phyloP scores from a whole-genome alignment of 1,284 basidiomycete species.

The Cutaneotrichosporon sp. region DNA sequence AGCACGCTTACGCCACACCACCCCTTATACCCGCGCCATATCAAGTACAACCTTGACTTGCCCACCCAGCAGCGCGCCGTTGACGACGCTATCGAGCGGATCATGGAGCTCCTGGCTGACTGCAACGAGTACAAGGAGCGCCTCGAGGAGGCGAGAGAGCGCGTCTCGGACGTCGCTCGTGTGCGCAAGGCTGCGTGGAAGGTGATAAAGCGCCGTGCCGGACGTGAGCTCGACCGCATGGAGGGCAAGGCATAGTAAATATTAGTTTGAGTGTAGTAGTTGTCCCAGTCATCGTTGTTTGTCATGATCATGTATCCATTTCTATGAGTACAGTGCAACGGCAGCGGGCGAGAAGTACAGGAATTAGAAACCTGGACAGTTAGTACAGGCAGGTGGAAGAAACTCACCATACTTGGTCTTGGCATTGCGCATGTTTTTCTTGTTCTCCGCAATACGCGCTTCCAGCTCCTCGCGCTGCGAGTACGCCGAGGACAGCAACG shows the following conservation, averaged over 20 bases:
- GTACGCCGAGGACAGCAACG: constrained; percentile 41
- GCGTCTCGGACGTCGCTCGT: constrained; percentile 51
- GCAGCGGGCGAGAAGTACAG: too few relatives aligned
- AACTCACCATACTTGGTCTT: constrained; percentile 40
- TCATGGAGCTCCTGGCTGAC: constrained; percentile 51
- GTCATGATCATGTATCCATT: neutral
- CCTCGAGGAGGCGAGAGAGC: constrained; percentile 51
- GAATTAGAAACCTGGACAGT: constrained; percentile 1
- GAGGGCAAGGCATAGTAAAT: constrained; percentile 12
- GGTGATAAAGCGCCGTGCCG: constrained; percentile 47
- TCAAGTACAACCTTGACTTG: constrained; percentile 44
- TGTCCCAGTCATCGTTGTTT: neutral
- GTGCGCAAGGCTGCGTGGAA: constrained; percentile 51
- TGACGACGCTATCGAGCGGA: constrained; percentile 46
- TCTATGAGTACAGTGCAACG: too few relatives aligned
- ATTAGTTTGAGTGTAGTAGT: neutral
- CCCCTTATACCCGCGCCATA: constrained; percentile 25
- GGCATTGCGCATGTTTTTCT: constrained; percentile 43
- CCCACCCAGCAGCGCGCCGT: constrained; percentile 42
- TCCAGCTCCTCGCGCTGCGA: constrained; percentile 42
- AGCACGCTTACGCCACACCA: neutral
- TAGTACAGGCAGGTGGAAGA: too few relatives aligned
- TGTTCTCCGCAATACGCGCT: constrained; percentile 43
- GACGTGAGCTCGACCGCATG: constrained; percentile 34
- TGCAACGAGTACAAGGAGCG: constrained; percentile 53